phyloP scores from a whole-genome alignment of 345 rosid species.

The Populus simonii region DNA sequence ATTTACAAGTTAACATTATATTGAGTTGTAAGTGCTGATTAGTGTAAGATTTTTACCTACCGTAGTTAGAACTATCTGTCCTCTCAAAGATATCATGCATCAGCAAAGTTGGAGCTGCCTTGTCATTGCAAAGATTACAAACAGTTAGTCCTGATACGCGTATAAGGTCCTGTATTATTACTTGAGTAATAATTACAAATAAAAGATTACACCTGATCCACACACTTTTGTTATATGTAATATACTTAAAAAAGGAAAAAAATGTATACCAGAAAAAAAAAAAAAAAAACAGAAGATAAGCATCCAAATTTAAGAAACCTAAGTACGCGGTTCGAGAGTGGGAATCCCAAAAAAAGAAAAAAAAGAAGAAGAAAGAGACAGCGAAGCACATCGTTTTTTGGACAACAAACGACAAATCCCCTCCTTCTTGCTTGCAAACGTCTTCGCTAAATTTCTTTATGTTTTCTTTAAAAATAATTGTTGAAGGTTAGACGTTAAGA shows the following conservation, averaged over 20 bases:
- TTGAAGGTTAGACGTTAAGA: background rate
- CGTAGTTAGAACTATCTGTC: no score
- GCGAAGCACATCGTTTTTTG: slow-evolving; percentile 8
- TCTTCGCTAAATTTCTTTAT: background rate
- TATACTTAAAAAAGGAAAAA: background rate
- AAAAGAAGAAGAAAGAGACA: background rate
- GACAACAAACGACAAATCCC: background rate
- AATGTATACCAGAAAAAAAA: background rate
- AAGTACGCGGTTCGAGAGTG: slow-evolving; percentile 3
- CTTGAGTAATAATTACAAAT: no score
- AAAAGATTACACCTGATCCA: no score
- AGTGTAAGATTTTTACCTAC: no score
- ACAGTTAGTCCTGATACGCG: no score
- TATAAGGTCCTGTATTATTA: no score
- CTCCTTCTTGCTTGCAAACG: slow-evolving; percentile 6
- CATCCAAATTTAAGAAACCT: background rate
- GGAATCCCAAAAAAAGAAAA: slow-evolving; percentile 9
- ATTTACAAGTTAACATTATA: no score
- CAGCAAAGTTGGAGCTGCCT: no score
- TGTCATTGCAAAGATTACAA: no score
- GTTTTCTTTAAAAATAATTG: background rate
- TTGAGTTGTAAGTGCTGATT: no score
- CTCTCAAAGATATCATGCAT: no score
- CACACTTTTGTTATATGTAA: background rate
- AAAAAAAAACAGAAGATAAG: no score